Base-by-base conservation (phyloP, 352 stramenopile species). In the Pythium insidiosum region DNA sequence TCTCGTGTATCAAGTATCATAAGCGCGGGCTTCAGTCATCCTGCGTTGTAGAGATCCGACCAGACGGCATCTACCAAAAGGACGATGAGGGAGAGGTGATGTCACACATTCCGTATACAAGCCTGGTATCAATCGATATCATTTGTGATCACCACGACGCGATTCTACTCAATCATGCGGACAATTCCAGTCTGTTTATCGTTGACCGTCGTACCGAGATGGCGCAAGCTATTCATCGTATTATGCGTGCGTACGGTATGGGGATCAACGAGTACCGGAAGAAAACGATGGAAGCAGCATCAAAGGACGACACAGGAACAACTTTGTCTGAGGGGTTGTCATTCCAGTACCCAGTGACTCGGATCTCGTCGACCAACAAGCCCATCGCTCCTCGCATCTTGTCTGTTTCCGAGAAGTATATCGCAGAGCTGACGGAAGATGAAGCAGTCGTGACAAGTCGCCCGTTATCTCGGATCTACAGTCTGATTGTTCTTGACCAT, bases 221-320 rank as follows among this genome's bases (percentile, higher is more conserved):
- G 28, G 73, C 72, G n/a, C 68, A 74, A 44, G 67, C 63, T 0
- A 88, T 91, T 33, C 70, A 79, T 22, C 53, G 57, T 31, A 66
- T 86, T 12, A 87, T 88, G 71, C 67, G 69, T n/a, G 63, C 66
- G 4, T 91, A 88, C 38, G 70, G 66, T 12, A 91, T 91, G 61
- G 64, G 70, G 37, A 83, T 91, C 16, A 88, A 91, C 50, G 75
- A 91, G 35, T 91, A 91, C 43, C 59, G 70, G 18, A 86, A 91
- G 53, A 88, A 88, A 49, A 86, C 75, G 6, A 63, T 91, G 59
- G 73, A 79, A 22, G 60, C 51, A 0, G 75, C 72, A 1, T 38
- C 68, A 19, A 79, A 80, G 40, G 63, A 84, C 10, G 62, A 82
- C 26, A 56, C 46, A 0, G 61, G 50, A 10, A 46, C 48, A 4